Percentiles rank a stretch among this genome's conserved stretches.
Evolutionary conservation across 352 stramenopile species (phyloP).

Genomic region (Peronospora belbahrii): DNA sequence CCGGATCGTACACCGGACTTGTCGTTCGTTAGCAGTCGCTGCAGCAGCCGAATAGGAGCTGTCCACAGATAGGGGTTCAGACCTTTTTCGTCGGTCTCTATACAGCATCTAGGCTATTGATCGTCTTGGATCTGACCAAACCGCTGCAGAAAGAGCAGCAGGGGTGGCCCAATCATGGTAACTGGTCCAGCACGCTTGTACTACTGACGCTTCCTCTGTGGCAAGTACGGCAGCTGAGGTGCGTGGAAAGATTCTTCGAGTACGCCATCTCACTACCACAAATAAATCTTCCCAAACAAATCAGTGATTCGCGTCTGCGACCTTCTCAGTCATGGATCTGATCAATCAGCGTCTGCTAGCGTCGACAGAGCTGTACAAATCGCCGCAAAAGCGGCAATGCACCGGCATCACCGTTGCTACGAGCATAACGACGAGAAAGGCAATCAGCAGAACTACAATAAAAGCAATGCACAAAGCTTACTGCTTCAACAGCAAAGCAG

Average conservation of each 20-base stretch:
- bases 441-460: no score
- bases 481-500: slow-evolving; percentile 53
- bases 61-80: slow-evolving; percentile 6
- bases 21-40: slow-evolving; percentile 7
- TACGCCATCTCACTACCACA: slow-evolving; percentile 50
- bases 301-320: neutral
- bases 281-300: slow-evolving; percentile 30
- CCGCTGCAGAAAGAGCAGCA: slow-evolving; percentile 55
- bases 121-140: slow-evolving; percentile 63
- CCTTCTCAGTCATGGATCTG: slow-evolving; percentile 10
- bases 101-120: slow-evolving; percentile 55
- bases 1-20: slow-evolving; percentile 4
- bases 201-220: slow-evolving; percentile 57
- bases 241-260: slow-evolving; percentile 41
- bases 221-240: slow-evolving; percentile 49
- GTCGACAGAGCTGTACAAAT: slow-evolving; percentile 28
- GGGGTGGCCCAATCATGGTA: slow-evolving; percentile 63
- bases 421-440: slow-evolving; percentile 55
- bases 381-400: slow-evolving; percentile 39
- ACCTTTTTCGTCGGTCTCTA: slow-evolving; percentile 17
- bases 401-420: slow-evolving; percentile 72
- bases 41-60: slow-evolving; percentile 6
- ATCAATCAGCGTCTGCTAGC: slow-evolving; percentile 15
- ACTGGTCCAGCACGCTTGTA: slow-evolving; percentile 64
- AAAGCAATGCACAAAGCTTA: no score